Conservation (phyloP, 1,284 basidiomycete species). For the Ceratorhiza oryzae-sativae region DNA sequence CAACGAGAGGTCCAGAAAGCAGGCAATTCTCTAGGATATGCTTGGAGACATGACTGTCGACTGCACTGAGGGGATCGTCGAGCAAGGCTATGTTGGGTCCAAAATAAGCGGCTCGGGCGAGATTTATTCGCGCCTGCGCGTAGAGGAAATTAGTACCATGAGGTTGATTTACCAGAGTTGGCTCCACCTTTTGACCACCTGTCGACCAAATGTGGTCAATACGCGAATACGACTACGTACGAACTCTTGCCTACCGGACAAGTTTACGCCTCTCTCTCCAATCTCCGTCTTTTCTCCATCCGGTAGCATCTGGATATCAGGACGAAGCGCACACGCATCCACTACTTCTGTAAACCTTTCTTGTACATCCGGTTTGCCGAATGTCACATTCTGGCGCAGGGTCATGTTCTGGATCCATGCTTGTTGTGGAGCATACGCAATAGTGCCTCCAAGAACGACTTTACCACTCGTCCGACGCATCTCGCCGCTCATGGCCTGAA, state of each 20-base stretch:
- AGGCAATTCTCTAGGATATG: constrained; percentile 68
- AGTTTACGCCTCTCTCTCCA: constrained; percentile 43
- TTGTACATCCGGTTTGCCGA: constrained; percentile 51
- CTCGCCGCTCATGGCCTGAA: constrained; percentile 55
- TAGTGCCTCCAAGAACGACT: constrained; percentile 54
- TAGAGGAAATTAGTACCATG: constrained; percentile 42
- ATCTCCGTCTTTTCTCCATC: constrained; percentile 43
- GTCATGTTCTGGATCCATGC: constrained; percentile 59
- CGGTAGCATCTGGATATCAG: constrained; percentile 51
- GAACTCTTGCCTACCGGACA: constrained; percentile 33
- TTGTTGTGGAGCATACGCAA: constrained; percentile 58
- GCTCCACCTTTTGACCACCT: constrained; percentile 29
- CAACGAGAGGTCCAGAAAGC: constrained; percentile 61
- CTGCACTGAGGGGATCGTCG: constrained; percentile 74
- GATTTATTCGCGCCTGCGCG: constrained; percentile 40
- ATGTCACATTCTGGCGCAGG: constrained; percentile 51
- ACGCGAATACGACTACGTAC: neutral
- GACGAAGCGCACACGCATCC: constrained; percentile 51
- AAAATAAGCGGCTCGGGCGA: constrained; percentile 45
- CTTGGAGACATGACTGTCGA: constrained; percentile 70
- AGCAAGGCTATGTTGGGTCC: constrained; percentile 55
- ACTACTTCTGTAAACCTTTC: constrained; percentile 45
- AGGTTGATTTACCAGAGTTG: neutral
- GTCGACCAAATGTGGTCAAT: constrained; percentile 44
- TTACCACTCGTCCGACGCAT: constrained; percentile 53